Conservation (phyloP, 2,329 filamentous ascomycete species). For the Allantophomopsis lycopodina region DNA sequence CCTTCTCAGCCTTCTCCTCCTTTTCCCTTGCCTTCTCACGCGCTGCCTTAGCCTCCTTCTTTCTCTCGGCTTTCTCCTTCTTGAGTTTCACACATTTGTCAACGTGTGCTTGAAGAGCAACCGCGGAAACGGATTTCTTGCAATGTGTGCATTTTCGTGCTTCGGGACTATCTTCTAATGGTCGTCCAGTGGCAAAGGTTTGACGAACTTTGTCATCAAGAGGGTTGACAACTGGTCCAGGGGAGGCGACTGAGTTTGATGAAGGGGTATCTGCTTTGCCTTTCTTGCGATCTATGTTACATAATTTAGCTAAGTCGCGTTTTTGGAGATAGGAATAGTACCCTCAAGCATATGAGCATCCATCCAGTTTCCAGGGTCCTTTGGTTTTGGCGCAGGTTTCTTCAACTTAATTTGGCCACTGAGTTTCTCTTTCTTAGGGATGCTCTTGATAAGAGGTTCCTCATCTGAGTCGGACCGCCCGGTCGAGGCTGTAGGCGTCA, state of each 20-base stretch:
- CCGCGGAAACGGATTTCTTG: constrained; percentile 73
- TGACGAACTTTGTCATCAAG: constrained; percentile 66
- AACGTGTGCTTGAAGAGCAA: constrained; percentile 66
- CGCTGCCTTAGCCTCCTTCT: constrained; percentile 20
- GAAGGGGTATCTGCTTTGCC: constrained; percentile 27
- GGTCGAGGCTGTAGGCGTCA: constrained; percentile 1
- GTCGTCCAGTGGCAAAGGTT: constrained; percentile 69
- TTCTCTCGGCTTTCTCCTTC: constrained; percentile 18
- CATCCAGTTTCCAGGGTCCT: constrained; percentile 57
- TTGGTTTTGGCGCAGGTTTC: constrained; percentile 46
- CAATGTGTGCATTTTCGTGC: constrained; percentile 86
- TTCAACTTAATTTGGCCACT: constrained; percentile 41
- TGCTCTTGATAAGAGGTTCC: constrained; percentile 48
- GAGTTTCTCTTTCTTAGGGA: constrained; percentile 29
- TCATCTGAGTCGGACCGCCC: constrained; percentile 24
- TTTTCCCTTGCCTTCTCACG: constrained; percentile 26
- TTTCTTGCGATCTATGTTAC: constrained; percentile 32
- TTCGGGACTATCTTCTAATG: constrained; percentile 67
- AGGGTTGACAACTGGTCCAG: constrained; percentile 45
- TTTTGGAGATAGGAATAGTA: constrained; percentile 19
- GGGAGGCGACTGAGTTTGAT: constrained; percentile 28
- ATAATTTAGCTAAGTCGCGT: constrained; percentile 4
- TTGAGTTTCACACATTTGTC: constrained; percentile 64
- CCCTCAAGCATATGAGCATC: constrained; percentile 52
- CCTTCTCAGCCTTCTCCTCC: constrained; percentile 13